Evolutionary conservation across 805 yeast genomes (phyloP).

Genomic region (Candida vaughaniae): DNA sequence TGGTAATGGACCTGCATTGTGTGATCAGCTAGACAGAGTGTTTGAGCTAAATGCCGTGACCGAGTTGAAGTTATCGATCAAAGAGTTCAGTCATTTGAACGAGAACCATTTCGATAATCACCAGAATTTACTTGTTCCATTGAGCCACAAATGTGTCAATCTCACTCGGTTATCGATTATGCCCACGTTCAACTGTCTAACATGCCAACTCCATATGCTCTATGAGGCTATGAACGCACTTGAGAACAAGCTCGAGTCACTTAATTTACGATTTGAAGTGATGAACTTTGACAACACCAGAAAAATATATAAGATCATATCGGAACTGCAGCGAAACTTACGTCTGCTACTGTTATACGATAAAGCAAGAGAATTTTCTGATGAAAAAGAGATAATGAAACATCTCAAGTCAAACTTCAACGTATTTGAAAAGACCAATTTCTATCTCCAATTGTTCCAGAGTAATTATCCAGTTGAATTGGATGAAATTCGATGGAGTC

Average conservation of each 20-base stretch:
- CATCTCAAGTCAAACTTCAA: constrained; percentile 3
- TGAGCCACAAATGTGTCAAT: constrained; percentile 12
- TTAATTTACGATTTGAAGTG: constrained; percentile 16
- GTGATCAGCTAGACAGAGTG: constrained; percentile 9
- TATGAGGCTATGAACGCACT: constrained; percentile 7
- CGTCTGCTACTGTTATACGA: constrained; percentile 15
- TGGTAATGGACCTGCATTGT: constrained; percentile 12
- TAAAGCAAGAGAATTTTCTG: constrained; percentile 15
- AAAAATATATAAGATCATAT: constrained; percentile 10
- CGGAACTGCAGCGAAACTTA: constrained; percentile 13
- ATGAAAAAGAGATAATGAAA: constrained; percentile 15
- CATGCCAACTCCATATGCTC: constrained; percentile 17
- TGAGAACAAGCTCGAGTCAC: constrained; percentile 9
- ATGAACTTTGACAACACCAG: constrained; percentile 10
- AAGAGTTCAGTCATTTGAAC: constrained; percentile 22
- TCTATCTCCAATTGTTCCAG: constrained; percentile 5
- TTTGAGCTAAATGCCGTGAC: constrained; percentile 16
- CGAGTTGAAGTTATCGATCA: constrained; percentile 16
- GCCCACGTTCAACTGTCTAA: constrained; percentile 22
- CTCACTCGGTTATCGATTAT: constrained; percentile 11
- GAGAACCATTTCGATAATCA: constrained; percentile 14
- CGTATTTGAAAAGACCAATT: constrained; percentile 9
- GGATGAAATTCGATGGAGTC: neutral
- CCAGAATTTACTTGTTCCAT: constrained; percentile 12
- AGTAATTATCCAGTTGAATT: constrained; percentile 1